Conservation (phyloP, 371 early-diverging fungal species). For the Saksenaea vasiformis region DNA sequence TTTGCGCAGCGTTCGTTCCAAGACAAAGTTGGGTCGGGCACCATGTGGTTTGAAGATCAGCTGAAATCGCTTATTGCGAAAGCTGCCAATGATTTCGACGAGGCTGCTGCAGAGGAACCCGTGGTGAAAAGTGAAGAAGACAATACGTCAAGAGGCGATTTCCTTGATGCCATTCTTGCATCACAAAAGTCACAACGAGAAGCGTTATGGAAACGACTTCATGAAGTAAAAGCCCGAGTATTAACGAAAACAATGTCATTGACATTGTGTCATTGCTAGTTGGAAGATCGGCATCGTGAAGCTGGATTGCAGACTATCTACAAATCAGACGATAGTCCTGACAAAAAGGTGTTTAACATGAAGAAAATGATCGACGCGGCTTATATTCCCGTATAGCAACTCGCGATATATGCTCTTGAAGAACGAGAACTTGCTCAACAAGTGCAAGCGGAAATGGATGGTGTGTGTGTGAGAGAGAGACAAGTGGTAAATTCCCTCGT, state of each 20-base stretch:
- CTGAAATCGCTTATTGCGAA: conserved; percentile 27
- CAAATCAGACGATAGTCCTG: not conserved
- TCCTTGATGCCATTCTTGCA: conserved; percentile 24
- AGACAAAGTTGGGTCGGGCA: no score
- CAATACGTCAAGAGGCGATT: conserved; percentile 22
- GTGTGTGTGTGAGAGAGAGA: not conserved
- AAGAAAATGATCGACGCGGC: not conserved
- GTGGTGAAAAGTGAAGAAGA: conserved; percentile 27
- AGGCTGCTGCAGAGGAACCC: conserved; percentile 22
- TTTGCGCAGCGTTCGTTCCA: no score
- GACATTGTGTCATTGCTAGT: conserved; percentile 3
- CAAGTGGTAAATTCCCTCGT: not conserved
- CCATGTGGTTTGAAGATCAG: conserved; percentile 21
- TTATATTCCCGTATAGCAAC: conserved; percentile 1
- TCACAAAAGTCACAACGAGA: conserved; percentile 28
- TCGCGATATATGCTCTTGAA: conserved; percentile 11
- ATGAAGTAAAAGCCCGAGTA: conserved; percentile 18
- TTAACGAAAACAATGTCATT: not conserved
- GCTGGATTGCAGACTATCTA: conserved; percentile 5
- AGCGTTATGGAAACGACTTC: conserved; percentile 32
- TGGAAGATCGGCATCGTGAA: conserved; percentile 17
- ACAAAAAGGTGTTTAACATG: conserved; percentile 11
- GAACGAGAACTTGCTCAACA: conserved; percentile 9
- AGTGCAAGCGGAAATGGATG: conserved; percentile 14
- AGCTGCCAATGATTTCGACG: conserved; percentile 38